These are phyloP conservation scores for Quercus alba DNA, from an alignment of 306 rosid genomes.

Conservation along the genomic window DNA sequence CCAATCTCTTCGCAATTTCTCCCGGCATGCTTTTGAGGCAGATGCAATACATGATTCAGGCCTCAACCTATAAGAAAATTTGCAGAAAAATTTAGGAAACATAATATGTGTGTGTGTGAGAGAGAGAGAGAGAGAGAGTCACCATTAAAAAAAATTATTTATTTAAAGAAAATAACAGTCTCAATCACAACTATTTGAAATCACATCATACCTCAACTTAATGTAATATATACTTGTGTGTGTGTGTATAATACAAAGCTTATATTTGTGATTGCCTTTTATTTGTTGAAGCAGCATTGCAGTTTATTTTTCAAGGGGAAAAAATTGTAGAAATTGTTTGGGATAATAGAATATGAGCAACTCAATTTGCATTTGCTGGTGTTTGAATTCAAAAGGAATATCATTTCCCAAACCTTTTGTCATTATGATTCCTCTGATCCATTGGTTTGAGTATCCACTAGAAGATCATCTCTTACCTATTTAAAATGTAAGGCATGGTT, in stretches of 20 bases:
- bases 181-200: neutral
- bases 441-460: no score
- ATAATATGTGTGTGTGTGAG: neutral
- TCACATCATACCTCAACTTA: no score
- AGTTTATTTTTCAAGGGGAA: no score
- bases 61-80: slow-evolving; percentile 19
- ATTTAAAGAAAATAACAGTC: neutral
- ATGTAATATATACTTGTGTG: no score
- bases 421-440: neutral
- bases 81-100: neutral
- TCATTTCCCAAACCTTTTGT: neutral
- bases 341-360: neutral
- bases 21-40: slow-evolving; percentile 94
- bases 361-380: neutral
- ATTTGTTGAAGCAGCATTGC: neutral
- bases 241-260: no score
- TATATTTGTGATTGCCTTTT: neutral
- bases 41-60: slow-evolving; percentile 59
- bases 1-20: slow-evolving; percentile 87
- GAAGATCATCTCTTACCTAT: no score
- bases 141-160: neutral
- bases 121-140: neutral
- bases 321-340: neutral
- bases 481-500: no score
- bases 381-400: neutral